A percentile compares a stretch with the other conserved stretches of the same genome.
Conservation (phyloP, 75 land plant species). For the Selaginella moellendorffii region DNA sequence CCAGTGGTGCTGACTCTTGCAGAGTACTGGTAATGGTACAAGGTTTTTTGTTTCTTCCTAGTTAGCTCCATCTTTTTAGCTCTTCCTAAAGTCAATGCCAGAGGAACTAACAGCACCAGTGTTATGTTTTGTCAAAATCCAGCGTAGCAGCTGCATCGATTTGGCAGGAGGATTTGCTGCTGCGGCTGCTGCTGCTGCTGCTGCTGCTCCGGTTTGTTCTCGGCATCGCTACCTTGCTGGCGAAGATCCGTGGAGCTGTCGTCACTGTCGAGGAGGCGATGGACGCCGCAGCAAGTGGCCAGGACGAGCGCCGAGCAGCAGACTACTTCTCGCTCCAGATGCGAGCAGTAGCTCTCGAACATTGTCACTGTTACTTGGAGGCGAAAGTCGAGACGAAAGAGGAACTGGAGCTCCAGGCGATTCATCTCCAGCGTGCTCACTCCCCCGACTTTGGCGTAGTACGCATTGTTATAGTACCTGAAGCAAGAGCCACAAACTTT, state of each 20-base stretch:
- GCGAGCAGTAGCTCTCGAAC: conserved; percentile 22
- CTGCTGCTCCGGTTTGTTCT: too few species aligned
- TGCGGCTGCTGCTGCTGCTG: too few species aligned
- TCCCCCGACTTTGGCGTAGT: conserved; percentile 32
- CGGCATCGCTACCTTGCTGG: too few species aligned
- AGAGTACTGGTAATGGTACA: too few species aligned
- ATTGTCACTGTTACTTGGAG: conserved; percentile 39
- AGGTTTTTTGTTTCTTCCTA: too few species aligned
- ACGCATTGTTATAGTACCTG: conserved; percentile 33
- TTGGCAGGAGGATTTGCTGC: background rate
- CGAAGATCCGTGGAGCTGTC: too few species aligned
- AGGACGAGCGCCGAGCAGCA: background rate
- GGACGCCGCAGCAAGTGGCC: too few species aligned
- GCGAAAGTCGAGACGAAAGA: conserved; percentile 42
- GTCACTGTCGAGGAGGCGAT: too few species aligned
- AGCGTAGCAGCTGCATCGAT: background rate
- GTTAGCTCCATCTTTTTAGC: too few species aligned
- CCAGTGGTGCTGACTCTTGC: too few species aligned
- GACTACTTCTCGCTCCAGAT: conserved; percentile 21
- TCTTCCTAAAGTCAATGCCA: background rate
- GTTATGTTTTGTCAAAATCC: background rate
- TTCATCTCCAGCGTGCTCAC: conserved; percentile 25
- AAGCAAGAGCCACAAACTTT: background rate
- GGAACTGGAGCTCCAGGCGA: conserved; percentile 22
- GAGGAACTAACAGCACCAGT: background rate